Evolutionary conservation across 2,329 filamentous ascomycete genomes (phyloP).

Genomic region (Neonectria punicea): DNA sequence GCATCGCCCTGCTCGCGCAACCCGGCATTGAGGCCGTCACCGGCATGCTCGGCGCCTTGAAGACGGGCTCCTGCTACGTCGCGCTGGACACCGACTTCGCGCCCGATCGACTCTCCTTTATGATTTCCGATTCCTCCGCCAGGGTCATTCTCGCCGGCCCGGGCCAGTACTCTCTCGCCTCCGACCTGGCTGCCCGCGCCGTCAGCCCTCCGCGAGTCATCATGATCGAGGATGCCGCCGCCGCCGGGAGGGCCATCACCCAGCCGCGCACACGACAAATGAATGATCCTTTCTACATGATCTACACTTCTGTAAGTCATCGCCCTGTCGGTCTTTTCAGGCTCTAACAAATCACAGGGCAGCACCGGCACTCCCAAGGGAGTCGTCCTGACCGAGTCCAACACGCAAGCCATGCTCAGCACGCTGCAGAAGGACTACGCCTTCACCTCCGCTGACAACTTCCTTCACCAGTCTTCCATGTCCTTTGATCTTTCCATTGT

Average conservation of each 20-base stretch:
- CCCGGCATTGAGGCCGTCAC: conserved; percentile 38
- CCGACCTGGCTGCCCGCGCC: conserved; percentile 28
- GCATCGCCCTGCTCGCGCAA: conserved; percentile 33
- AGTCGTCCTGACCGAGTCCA: conserved; percentile 38
- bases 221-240: conserved; percentile 32
- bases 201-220: conserved; percentile 27
- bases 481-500: conserved; percentile 41
- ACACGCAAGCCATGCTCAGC: conserved; percentile 41
- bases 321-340: neutral
- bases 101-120: conserved; percentile 38
- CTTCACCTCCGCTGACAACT: conserved; percentile 32
- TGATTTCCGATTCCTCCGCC: conserved; percentile 36
- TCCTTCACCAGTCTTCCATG: conserved; percentile 39
- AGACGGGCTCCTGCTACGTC: conserved; percentile 40
- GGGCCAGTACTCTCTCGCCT: conserved; percentile 31
- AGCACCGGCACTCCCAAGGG: conserved; percentile 42
- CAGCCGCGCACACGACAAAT: conserved; percentile 25
- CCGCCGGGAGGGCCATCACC: conserved; percentile 22
- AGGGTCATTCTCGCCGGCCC: conserved; percentile 33
- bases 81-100: conserved; percentile 42
- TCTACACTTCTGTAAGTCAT: conserved; percentile 39
- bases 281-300: conserved; percentile 40
- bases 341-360: conserved; percentile 30
- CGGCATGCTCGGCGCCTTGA: conserved; percentile 35
- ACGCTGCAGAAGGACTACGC: conserved; percentile 36